phyloP scores from a whole-genome alignment of 208 protist species.

The Trypanosoma grayi region DNA sequence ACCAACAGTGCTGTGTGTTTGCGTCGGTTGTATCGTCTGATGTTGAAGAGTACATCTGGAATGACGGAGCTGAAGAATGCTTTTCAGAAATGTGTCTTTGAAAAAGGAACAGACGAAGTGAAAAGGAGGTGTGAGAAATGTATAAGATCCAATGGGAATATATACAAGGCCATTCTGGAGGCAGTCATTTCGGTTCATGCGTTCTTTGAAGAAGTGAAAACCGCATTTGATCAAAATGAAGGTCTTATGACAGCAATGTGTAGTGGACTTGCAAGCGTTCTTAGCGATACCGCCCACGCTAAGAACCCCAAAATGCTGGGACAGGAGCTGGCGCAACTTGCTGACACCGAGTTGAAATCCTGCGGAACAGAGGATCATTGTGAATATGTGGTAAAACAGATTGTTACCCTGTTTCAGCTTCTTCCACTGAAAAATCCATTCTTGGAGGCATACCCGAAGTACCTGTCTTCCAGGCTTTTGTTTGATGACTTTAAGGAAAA shows the following conservation, averaged over 20 bases:
- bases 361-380: not conserved
- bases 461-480: constrained; percentile 15
- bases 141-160: constrained; percentile 4
- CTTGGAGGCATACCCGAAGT: constrained; percentile 24
- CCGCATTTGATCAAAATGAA: constrained; percentile 10
- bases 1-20: constrained; percentile 21
- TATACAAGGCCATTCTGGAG: constrained; percentile 20
- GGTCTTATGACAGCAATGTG: constrained; percentile 16
- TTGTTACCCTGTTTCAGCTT: constrained; percentile 25
- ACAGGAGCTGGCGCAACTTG: constrained; percentile 22
- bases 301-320: constrained; percentile 9
- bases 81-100: constrained; percentile 10
- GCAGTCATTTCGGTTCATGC: constrained; percentile 21
- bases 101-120: constrained; percentile 17
- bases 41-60: constrained; percentile 17
- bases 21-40: constrained; percentile 12
- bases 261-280: constrained; percentile 10
- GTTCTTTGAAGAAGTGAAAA: constrained; percentile 9
- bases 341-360: constrained; percentile 15
- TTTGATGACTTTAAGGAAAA: constrained; percentile 15
- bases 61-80: constrained; percentile 7
- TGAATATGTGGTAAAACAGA: constrained; percentile 1
- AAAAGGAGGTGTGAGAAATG: constrained; percentile 7
- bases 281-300: not conserved
- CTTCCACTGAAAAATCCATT: constrained; percentile 19